Percentiles rank a stretch among this genome's conserved stretches.
phyloP scores from a whole-genome alignment of 768 basidiomycete species.

The Chiua virens region DNA sequence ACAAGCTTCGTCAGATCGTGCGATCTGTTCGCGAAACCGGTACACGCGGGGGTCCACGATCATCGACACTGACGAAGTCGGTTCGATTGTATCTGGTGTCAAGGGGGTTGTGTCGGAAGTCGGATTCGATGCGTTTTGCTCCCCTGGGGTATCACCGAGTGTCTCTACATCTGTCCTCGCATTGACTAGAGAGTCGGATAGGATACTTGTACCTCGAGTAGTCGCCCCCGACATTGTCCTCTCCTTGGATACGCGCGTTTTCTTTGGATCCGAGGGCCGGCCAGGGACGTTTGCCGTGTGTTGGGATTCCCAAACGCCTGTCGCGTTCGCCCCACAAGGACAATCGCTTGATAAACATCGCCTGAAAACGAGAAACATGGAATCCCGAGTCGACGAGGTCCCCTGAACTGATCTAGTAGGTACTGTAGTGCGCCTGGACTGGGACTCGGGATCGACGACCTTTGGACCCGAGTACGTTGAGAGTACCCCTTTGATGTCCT shows the following conservation, averaged over 20 bases:
- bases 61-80: not conserved
- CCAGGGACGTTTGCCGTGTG: not conserved
- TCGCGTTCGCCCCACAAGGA: constrained; percentile 9
- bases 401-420: too few species aligned
- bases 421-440: not conserved
- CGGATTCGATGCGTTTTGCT: not conserved
- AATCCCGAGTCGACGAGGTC: not conserved
- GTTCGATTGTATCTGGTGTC: not conserved
- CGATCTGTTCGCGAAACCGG: constrained; percentile 7
- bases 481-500: not conserved
- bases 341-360: constrained; percentile 12
- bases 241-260: not conserved
- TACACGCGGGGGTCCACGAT: constrained; percentile 11
- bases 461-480: not conserved
- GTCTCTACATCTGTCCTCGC: not conserved
- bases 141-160: not conserved
- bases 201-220: not conserved
- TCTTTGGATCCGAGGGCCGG: not conserved
- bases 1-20: constrained; percentile 1
- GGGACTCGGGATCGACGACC: not conserved
- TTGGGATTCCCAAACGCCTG: not conserved
- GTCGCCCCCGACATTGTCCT: too few species aligned
- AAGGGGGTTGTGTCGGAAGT: too few species aligned
- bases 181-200: not conserved
- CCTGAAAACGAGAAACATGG: constrained; percentile 7